phyloP scores from a whole-genome alignment of 208 protist species.

The Acanthamoeba castellanii region DNA sequence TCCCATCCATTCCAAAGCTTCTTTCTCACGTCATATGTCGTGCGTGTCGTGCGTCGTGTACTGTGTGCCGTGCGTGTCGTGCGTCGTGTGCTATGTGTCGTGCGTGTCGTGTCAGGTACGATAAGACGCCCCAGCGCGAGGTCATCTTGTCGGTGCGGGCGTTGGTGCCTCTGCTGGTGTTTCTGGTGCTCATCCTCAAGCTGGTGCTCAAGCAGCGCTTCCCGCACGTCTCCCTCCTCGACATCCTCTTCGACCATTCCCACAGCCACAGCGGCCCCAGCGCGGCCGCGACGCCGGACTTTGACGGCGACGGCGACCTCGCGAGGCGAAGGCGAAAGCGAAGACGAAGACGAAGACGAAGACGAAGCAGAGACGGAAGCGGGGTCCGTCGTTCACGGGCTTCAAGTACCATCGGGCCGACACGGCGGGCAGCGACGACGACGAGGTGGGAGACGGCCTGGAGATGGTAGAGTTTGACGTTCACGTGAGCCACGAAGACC shows the following conservation, averaged over 20 bases:
- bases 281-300: neutral
- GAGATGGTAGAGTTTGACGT: neutral
- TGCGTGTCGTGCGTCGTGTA: too few species aligned
- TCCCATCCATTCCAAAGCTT: too few species aligned
- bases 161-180: neutral
- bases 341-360: neutral
- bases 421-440: neutral
- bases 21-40: neutral
- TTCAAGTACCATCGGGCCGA: constrained; percentile 10
- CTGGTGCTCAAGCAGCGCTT: constrained; percentile 11
- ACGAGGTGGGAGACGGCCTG: neutral
- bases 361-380: neutral
- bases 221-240: neutral
- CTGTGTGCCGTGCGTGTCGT: too few species aligned
- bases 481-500: neutral
- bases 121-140: constrained; percentile 1
- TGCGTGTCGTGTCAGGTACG: neutral
- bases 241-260: neutral
- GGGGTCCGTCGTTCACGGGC: neutral
- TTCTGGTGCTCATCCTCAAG: neutral
- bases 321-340: neutral
- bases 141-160: constrained; percentile 2
- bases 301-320: neutral
- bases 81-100: too few species aligned
- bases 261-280: neutral